Percentiles rank a stretch among this genome's conserved stretches.
These are phyloP conservation scores for Teratosphaeria epicoccoides DNA, from an alignment of 2,329 filamentous ascomycete species.

Conservation along the genomic window DNA sequence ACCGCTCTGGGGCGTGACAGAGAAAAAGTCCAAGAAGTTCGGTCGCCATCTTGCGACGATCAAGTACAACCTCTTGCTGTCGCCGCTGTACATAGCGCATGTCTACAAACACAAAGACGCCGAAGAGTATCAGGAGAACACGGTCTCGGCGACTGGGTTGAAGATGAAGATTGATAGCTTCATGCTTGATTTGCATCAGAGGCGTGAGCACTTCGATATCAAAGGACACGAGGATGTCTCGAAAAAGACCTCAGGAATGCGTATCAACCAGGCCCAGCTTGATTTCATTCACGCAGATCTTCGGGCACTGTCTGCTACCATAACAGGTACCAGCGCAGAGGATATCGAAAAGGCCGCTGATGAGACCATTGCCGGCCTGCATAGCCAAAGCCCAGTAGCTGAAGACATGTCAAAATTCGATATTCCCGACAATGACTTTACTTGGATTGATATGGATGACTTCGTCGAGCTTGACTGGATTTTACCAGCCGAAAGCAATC, in stretches of 20 bases:
- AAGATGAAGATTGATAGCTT: conserved; percentile 95
- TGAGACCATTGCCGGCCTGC: conserved; percentile 46
- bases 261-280: conserved; percentile 87
- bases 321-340: conserved; percentile 67
- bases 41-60: conserved; percentile 94
- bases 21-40: conserved; percentile 98
- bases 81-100: conserved; percentile 87
- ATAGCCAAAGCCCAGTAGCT: conserved; percentile 37
- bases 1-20: conserved; percentile 76
- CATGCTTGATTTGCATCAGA: conserved; percentile 90
- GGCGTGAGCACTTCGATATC: conserved; percentile 80
- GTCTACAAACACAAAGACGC: conserved; percentile 98
- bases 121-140: conserved; percentile 67
- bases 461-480: conserved; percentile 98
- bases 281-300: conserved; percentile 88
- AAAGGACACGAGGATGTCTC: conserved; percentile 60
- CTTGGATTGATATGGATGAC: conserved; percentile 99
- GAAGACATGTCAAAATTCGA: conserved; percentile 74
- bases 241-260: conserved; percentile 80
- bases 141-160: conserved; percentile 85
- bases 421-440: conserved; percentile 89
- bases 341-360: conserved; percentile 60
- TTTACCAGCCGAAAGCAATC: conserved; percentile 76
- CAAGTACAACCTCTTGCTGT: conserved; percentile 90
- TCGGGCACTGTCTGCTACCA: conserved; percentile 82